Evolutionary conservation across 2,329 filamentous ascomycete genomes (phyloP).

Genomic region (Paracoccidioides brasiliensis): DNA sequence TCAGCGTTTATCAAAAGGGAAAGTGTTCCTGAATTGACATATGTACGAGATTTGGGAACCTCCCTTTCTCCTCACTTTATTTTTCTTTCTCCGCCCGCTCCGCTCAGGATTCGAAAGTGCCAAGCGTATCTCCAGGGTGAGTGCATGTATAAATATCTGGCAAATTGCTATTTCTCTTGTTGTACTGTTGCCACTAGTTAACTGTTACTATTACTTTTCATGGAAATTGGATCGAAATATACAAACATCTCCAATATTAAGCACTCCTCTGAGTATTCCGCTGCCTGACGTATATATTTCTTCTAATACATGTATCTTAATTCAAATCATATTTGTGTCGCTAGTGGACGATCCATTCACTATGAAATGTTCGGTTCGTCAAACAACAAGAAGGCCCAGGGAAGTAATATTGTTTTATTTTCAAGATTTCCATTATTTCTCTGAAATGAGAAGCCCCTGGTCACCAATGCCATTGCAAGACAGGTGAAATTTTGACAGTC

Average conservation of each 20-base stretch:
- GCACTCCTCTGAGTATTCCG: not conserved
- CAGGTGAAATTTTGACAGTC: no score
- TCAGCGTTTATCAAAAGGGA: not conserved
- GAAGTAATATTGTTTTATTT: no score
- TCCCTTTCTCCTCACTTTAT: not conserved
- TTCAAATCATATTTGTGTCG: not conserved
- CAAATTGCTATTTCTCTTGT: not conserved
- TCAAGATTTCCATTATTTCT: no score
- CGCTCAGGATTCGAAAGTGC: not conserved
- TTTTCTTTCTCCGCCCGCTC: not conserved
- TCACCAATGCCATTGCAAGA: no score
- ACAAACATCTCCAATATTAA: constrained; percentile 1
- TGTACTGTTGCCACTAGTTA: not conserved
- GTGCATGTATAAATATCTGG: constrained; percentile 3
- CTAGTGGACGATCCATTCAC: no score
- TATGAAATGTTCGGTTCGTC: no score
- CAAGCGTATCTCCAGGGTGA: not conserved
- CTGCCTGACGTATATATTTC: not conserved
- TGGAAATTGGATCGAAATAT: not conserved
- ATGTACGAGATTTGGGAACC: not conserved
- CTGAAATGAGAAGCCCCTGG: no score
- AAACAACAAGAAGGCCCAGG: no score
- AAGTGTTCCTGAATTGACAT: not conserved
- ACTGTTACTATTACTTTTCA: not conserved
- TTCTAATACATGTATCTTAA: not conserved